Evolutionary conservation across 306 rosid species (phyloP).

Genomic region (Arachis stenosperma): DNA sequence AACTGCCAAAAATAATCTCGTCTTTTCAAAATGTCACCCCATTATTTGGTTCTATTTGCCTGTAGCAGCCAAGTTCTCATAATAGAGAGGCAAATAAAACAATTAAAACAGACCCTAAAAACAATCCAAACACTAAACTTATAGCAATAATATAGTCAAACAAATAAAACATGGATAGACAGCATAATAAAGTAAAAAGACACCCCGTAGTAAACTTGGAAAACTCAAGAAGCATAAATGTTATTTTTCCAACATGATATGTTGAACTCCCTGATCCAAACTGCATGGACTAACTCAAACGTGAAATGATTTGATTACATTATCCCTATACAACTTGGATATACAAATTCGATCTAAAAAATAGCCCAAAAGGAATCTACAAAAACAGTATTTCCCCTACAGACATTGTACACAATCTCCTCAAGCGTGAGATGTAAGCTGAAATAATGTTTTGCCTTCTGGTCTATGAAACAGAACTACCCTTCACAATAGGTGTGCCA

Average conservation of each 20-base stretch:
- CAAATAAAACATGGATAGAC: neutral
- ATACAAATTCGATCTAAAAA: conserved; percentile 11
- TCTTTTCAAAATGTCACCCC: neutral
- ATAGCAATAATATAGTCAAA: neutral
- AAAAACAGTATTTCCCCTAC: neutral
- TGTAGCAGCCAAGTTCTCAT: neutral
- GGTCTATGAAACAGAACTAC: conserved; percentile 13
- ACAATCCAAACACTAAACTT: conserved; percentile 17
- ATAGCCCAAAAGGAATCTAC: neutral
- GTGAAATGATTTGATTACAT: neutral
- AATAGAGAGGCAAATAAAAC: neutral
- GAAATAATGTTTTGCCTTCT: conserved; percentile 1
- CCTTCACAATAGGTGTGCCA: conserved; percentile 13
- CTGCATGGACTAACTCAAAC: neutral
- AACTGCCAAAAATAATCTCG: neutral
- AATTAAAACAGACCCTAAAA: neutral
- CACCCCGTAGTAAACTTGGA: neutral
- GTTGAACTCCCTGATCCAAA: conserved; percentile 2
- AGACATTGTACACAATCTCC: neutral
- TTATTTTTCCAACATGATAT: neutral
- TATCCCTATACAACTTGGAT: conserved; percentile 4
- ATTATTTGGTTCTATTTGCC: neutral
- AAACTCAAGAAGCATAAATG: neutral
- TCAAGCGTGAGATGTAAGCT: conserved; percentile 1
- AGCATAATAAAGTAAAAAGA: neutral